phyloP scores from a whole-genome alignment of 2,329 filamentous ascomycete species.

The Didymella sp. region DNA sequence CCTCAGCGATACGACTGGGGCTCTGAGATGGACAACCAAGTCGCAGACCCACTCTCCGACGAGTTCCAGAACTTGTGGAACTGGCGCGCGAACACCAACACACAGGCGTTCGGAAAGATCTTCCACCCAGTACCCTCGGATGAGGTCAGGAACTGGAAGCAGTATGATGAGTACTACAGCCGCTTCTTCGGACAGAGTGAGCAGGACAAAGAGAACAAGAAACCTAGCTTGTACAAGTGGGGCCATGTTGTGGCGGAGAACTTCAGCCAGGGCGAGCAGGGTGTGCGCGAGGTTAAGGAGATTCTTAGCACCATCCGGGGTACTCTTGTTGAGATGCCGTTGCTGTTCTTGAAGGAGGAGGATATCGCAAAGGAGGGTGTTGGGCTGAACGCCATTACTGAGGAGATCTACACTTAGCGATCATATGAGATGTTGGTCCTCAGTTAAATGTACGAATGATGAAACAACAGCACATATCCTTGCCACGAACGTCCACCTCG shows the following conservation, averaged over 20 bases:
- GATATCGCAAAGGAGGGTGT: conserved; percentile 87
- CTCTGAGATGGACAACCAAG: conserved; percentile 60
- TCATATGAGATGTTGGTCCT: too few relatives aligned
- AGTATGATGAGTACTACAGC: conserved; percentile 76
- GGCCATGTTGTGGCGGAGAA: conserved; percentile 77
- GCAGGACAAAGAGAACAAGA: conserved; percentile 50
- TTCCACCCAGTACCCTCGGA: conserved; percentile 83
- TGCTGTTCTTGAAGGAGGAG: conserved; percentile 83
- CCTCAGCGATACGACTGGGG: conserved; percentile 62
- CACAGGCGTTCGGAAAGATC: conserved; percentile 77
- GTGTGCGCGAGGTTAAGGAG: conserved; percentile 62
- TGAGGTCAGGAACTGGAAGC: conserved; percentile 70
- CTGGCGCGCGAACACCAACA: conserved; percentile 75
- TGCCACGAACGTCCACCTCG: background rate
- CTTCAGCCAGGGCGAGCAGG: conserved; percentile 53
- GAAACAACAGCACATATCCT: background rate
- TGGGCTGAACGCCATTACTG: conserved; percentile 59
- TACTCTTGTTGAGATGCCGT: conserved; percentile 81
- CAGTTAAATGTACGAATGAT: background rate
- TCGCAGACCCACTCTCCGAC: conserved; percentile 74
- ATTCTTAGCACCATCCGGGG: conserved; percentile 74
- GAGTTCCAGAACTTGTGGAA: conserved; percentile 77
- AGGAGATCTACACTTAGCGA: conserved; percentile 58
- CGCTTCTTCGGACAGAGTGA: conserved; percentile 64
- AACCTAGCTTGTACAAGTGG: conserved; percentile 72